phyloP scores from a whole-genome alignment of 805 yeast genomes.

The Saturnispora gosingensis region DNA sequence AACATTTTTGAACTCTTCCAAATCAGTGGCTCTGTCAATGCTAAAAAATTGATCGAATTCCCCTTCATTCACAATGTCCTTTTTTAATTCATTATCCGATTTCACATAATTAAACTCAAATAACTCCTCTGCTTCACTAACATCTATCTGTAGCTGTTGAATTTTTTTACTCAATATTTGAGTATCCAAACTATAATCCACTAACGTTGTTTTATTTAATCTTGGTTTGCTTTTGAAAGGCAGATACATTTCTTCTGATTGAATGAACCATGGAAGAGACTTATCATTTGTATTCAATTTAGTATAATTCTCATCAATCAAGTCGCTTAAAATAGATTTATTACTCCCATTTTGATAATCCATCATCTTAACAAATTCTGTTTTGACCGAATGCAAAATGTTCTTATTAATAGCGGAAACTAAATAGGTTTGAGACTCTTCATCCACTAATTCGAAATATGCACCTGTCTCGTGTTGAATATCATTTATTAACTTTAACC shows the following conservation, averaged over 20 bases:
- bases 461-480: conserved; percentile 25
- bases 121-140: conserved; percentile 19
- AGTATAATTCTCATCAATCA: conserved; percentile 6
- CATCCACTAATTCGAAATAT: conserved; percentile 22
- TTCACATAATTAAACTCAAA: conserved; percentile 24
- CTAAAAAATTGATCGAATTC: conserved; percentile 4
- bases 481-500: conserved; percentile 3
- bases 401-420: conserved; percentile 22
- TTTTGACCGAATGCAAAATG: conserved; percentile 21
- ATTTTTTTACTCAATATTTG: conserved; percentile 16
- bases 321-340: conserved; percentile 9
- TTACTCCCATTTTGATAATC: conserved; percentile 19
- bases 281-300: conserved; percentile 15
- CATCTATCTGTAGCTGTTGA: conserved; percentile 14
- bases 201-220: conserved; percentile 5
- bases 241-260: conserved; percentile 17
- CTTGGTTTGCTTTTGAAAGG: conserved; percentile 14
- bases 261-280: conserved; percentile 26
- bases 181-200: conserved; percentile 9
- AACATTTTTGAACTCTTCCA: background rate
- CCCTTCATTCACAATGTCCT: background rate
- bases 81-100: background rate
- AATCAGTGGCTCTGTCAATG: background rate
- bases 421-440: conserved; percentile 20
- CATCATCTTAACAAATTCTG: conserved; percentile 22